Conservation (phyloP, 176 grass and related monocot genomes). For the Dendrocalamus sinicus region DNA sequence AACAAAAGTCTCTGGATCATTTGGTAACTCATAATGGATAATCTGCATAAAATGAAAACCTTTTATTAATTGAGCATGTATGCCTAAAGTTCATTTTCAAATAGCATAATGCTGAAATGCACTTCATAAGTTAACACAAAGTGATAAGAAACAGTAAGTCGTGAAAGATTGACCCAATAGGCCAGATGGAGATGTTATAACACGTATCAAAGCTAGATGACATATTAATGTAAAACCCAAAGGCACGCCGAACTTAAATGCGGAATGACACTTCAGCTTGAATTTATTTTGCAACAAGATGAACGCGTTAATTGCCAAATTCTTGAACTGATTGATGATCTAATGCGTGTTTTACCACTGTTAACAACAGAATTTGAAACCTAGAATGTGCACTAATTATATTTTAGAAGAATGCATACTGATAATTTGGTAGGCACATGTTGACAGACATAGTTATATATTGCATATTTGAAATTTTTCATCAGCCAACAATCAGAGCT, state of each 20-base stretch:
- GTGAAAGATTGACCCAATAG: constrained; percentile 11
- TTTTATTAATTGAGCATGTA: constrained; percentile 28
- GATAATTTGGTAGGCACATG: constrained; percentile 2
- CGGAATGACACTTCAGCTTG: not conserved
- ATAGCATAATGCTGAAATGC: constrained; percentile 18
- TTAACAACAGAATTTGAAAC: constrained; percentile 15
- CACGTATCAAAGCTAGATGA: not conserved
- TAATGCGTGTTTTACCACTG: not conserved
- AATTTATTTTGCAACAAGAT: not conserved
- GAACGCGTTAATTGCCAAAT: not conserved
- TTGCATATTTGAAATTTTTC: not conserved
- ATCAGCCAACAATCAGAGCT: constrained; percentile 2
- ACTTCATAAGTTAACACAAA: not conserved
- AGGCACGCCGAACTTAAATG: not conserved
- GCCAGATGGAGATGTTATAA: constrained; percentile 28
- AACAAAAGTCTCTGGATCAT: constrained; percentile 97
- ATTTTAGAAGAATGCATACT: not conserved
- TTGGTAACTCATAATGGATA: constrained; percentile 97
- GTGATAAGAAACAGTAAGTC: constrained; percentile 8
- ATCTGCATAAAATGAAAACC: constrained; percentile 59
- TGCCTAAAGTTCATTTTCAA: constrained; percentile 11
- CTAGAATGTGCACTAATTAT: not conserved
- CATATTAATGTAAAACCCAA: constrained; percentile 1
- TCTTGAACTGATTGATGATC: constrained; percentile 15
- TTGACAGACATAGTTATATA: constrained; percentile 27